phyloP scores from a whole-genome alignment of 2,329 filamentous ascomycete genomes.

The Piedraia hortae region DNA sequence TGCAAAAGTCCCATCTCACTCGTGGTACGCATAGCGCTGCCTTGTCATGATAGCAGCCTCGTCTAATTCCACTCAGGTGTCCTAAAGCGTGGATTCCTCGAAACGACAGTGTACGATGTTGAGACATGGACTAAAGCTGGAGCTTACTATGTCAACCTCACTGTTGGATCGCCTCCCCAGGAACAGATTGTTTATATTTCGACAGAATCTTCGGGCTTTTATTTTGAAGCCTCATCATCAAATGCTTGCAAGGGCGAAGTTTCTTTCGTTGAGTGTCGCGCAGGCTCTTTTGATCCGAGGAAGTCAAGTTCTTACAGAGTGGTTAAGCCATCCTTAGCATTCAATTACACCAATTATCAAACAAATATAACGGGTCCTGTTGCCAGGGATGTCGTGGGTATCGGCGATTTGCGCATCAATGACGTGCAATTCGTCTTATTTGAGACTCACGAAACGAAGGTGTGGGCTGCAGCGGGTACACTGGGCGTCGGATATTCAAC shows the following conservation, averaged over 20 bases:
- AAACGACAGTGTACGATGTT: conserved; percentile 10
- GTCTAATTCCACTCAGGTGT: too few relatives aligned
- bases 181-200: conserved; percentile 11
- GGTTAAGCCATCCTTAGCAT: conserved; percentile 6
- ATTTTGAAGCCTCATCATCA: conserved; percentile 9
- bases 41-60: too few relatives aligned
- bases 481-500: conserved; percentile 11
- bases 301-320: conserved; percentile 8
- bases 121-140: conserved; percentile 9
- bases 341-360: conserved; percentile 10
- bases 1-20: too few relatives aligned
- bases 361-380: conserved; percentile 10
- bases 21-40: too few relatives aligned
- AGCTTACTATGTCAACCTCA: conserved; percentile 13
- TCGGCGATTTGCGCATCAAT: conserved; percentile 8
- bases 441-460: conserved; percentile 7
- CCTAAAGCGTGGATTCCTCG: conserved; percentile 5
- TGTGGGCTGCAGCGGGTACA: conserved; percentile 9
- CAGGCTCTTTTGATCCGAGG: conserved; percentile 8
- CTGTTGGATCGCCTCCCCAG: conserved; percentile 12
- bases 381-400: conserved; percentile 7
- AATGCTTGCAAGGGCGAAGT: too few relatives aligned
- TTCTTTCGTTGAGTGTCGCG: conserved; percentile 8
- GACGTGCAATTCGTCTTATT: conserved; percentile 11
- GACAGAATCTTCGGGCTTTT: conserved; percentile 12